Evolutionary conservation across 257 asterid genomes (phyloP), one percentile per base, ranked within the genome.

Genomic region (Solanum arcanum): DNA sequence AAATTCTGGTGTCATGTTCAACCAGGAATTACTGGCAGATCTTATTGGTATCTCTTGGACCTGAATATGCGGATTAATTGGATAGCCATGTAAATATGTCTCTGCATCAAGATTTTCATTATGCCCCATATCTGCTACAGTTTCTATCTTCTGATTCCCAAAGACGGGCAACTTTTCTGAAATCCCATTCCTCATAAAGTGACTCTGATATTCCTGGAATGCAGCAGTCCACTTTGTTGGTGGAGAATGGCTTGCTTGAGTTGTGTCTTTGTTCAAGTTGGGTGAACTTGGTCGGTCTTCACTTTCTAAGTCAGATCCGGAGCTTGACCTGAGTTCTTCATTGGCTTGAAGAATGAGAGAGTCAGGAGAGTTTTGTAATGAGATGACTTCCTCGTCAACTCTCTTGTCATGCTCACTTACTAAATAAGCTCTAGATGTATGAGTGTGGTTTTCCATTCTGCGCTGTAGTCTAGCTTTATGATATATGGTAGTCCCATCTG

Each of bases 361-460:
- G 77, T 93, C 98, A 14, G 97, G 92, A 86, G 98, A 94, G 90
- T 91, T 93, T 90, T 95, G 98, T 82, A 98, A 94, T 86, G 98
- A 95, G 86, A 94, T 86, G 13, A 92, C 93, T 73, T 95, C 98
- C 86, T 92, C 97, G 84, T 91, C 94, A 18, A 90, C 64, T 80
- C 88, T 90, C 86, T 86, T 86, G 88, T 68, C 84, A 83, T 89
- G 89, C 85, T 89, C 89, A 64, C 90, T 90, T 70, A 37, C 86
- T 56, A 87, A 70, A 88, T 49, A 85, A 66, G 84, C 87, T 86
- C 83, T 77, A 83, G 87, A 78, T 76, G 88, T 83, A 69, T 85
- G 83, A 73, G 64, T 49, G 89, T 83, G 89, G 89, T 90, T 88
- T 74, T 86, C 90, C 64, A 87, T 46, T 84, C 84, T 87, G 88